phyloP scores from a whole-genome alignment of 1,139 yeast genomes.

The Sporopachydermia cereana region DNA sequence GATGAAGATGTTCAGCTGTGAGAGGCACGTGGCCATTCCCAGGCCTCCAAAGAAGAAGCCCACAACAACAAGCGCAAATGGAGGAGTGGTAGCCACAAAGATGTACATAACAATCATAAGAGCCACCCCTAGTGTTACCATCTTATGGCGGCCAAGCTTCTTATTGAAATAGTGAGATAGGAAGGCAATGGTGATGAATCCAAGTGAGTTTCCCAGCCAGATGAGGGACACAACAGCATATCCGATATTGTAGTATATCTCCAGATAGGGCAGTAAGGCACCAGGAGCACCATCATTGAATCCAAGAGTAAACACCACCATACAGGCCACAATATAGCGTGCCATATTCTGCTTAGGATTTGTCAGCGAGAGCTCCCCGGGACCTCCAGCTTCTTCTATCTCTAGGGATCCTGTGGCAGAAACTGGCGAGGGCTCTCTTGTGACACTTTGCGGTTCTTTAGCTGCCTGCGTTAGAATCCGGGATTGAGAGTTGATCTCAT shows the following conservation, averaged over 20 bases:
- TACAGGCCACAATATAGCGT: constrained; percentile 15
- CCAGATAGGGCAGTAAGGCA: constrained; percentile 34
- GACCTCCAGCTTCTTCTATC: neutral
- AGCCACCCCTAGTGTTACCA: constrained; percentile 28
- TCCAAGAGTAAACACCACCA: constrained; percentile 19
- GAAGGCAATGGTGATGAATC: constrained; percentile 33
- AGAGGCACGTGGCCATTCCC: constrained; percentile 44
- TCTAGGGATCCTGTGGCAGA: neutral
- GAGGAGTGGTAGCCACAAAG: constrained; percentile 31
- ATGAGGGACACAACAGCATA: constrained; percentile 33
- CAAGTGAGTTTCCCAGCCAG: constrained; percentile 36
- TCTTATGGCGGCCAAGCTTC: constrained; percentile 30
- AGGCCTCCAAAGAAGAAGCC: constrained; percentile 50
- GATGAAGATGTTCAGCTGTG: constrained; percentile 47
- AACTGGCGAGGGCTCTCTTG: neutral
- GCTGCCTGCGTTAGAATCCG: neutral
- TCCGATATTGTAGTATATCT: constrained; percentile 17
- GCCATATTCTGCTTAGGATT: neutral
- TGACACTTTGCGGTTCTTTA: neutral
- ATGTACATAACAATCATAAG: constrained; percentile 30
- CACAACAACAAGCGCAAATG: constrained; percentile 30
- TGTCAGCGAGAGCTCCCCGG: neutral
- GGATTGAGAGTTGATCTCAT: neutral
- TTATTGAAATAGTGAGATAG: constrained; percentile 30
- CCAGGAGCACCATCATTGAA: constrained; percentile 38